Evolutionary conservation across 805 yeast species (phyloP).

Genomic region (Wickerhamiella galacta): DNA sequence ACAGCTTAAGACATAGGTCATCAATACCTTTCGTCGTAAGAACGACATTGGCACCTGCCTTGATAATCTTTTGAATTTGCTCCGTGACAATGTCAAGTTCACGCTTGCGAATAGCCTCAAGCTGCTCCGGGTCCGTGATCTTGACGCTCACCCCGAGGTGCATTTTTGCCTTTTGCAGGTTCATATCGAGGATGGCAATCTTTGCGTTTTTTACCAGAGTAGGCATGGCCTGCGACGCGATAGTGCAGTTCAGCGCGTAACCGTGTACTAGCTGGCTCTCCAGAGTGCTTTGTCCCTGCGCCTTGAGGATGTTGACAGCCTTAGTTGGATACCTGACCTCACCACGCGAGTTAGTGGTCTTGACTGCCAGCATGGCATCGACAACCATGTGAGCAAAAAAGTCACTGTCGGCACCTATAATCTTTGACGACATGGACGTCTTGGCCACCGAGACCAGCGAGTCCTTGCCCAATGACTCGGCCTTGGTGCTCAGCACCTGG

Average conservation of each 20-base stretch:
- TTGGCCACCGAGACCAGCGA: constrained; percentile 82
- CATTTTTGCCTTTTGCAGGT: constrained; percentile 91
- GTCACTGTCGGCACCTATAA: constrained; percentile 84
- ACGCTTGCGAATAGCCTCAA: constrained; percentile 79
- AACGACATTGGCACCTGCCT: constrained; percentile 84
- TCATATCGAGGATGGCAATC: constrained; percentile 79
- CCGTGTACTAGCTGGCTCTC: constrained; percentile 85
- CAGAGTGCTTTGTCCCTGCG: constrained; percentile 83
- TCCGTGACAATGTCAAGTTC: constrained; percentile 77
- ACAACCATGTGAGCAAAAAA: constrained; percentile 85
- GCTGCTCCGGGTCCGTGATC: constrained; percentile 92
- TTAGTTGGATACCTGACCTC: constrained; percentile 71
- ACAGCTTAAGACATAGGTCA: constrained; percentile 78
- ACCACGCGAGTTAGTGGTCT: constrained; percentile 74
- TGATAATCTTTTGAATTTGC: constrained; percentile 62
- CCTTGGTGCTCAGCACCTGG: constrained; percentile 69
- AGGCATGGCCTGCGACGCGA: constrained; percentile 94
- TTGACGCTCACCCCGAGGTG: constrained; percentile 96
- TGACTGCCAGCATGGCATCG: constrained; percentile 88
- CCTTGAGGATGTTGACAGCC: constrained; percentile 89
- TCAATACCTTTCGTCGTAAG: constrained; percentile 90
- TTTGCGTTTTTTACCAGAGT: constrained; percentile 51
- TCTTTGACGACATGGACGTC: constrained; percentile 93
- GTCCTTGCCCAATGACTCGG: constrained; percentile 64
- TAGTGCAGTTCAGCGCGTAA: constrained; percentile 90